Conservation (phyloP, 768 basidiomycete species). For the Russula abietina region DNA sequence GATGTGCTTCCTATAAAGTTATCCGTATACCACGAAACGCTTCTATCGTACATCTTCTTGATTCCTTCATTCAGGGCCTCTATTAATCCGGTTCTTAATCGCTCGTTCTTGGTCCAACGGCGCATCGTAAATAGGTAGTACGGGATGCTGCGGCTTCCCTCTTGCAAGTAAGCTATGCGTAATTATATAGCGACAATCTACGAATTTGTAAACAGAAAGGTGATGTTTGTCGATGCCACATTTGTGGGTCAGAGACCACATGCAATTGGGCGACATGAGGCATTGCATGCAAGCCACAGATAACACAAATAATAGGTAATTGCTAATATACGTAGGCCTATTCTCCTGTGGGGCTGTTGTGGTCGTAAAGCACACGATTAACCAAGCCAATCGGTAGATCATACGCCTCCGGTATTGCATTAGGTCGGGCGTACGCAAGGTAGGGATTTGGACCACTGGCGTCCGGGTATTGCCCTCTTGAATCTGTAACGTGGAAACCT, state of each 20-base stretch:
- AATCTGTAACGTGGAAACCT: slow-evolving; percentile 40
- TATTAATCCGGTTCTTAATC: slow-evolving; percentile 8
- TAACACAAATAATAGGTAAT: too few relatives aligned
- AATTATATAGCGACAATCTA: slow-evolving; percentile 20
- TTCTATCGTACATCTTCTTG: slow-evolving; percentile 19
- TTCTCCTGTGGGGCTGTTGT: neutral
- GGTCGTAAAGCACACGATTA: slow-evolving; percentile 60
- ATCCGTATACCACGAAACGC: neutral
- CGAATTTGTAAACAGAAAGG: slow-evolving; percentile 2
- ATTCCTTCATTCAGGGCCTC: slow-evolving; percentile 7
- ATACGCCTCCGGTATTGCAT: slow-evolving; percentile 59
- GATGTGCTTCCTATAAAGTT: neutral
- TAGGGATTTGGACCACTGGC: slow-evolving; percentile 39
- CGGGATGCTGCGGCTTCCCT: neutral
- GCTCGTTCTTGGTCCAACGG: slow-evolving; percentile 10
- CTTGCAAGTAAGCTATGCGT: slow-evolving; percentile 21
- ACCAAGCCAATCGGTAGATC: slow-evolving; percentile 81
- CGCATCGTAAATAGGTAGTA: slow-evolving; percentile 15
- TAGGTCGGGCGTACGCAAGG: slow-evolving; percentile 40
- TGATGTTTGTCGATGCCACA: neutral
- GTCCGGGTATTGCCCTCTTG: slow-evolving; percentile 47
- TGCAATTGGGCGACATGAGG: too few relatives aligned
- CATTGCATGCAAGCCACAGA: neutral
- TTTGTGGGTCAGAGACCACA: neutral
- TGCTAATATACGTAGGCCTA: neutral